Evolutionary conservation across 1,139 yeast species (phyloP).

Genomic region (Kodamaea derodonti): DNA sequence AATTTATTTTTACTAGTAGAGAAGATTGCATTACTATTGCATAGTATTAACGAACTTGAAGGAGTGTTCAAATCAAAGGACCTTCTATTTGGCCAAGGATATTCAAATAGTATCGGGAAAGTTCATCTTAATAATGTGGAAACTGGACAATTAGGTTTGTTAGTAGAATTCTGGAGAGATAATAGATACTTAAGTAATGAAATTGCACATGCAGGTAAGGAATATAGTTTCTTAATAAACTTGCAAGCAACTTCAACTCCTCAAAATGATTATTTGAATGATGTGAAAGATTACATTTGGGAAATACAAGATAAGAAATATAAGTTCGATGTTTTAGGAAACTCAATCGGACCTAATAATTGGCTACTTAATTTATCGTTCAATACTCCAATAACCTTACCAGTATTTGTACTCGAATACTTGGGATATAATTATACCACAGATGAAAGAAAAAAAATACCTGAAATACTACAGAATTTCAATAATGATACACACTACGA

Average conservation of each 20-base stretch:
- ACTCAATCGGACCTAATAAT: conserved; percentile 6
- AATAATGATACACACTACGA: conserved; percentile 17
- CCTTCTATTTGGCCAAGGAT: conserved; percentile 24
- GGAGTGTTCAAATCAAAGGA: conserved; percentile 10
- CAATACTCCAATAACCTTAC: conserved; percentile 24
- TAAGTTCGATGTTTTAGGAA: conserved; percentile 12
- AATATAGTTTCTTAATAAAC: conserved; percentile 15
- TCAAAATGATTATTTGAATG: conserved; percentile 17
- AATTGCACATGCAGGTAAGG: conserved; percentile 10
- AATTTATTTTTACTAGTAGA: conserved; percentile 34
- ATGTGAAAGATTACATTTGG: conserved; percentile 22
- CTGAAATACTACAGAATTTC: conserved; percentile 15
- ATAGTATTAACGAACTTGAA: conserved; percentile 22
- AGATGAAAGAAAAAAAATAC: conserved; percentile 3
- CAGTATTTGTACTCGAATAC: conserved; percentile 28
- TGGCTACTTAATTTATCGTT: conserved; percentile 23
- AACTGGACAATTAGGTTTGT: conserved; percentile 28
- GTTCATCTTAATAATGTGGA: conserved; percentile 23
- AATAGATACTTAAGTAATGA: conserved; percentile 27
- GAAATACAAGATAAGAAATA: conserved; percentile 7
- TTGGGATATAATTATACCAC: conserved; percentile 19
- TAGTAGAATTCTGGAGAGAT: conserved; percentile 38
- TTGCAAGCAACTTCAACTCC: conserved; percentile 8
- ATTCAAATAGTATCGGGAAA: conserved; percentile 24
- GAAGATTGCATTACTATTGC: conserved; percentile 27